Conservation (phyloP, 805 yeast genomes). For the Wickerhamomyces subpelliculosus region DNA sequence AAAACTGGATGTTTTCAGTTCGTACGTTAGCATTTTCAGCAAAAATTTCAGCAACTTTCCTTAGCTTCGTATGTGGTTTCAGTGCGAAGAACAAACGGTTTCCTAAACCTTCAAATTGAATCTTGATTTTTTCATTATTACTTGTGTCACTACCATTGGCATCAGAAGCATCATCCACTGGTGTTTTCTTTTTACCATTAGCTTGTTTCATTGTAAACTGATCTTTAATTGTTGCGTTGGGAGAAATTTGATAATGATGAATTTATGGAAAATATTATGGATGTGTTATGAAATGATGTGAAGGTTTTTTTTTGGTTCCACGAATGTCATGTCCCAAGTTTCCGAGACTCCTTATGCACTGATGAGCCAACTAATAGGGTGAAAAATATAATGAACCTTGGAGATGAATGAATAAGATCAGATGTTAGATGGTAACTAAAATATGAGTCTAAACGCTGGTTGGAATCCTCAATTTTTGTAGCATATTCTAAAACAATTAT, state of each 20-base stretch:
- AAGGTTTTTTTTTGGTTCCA: neutral
- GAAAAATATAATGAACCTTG: too few species aligned
- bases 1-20: conserved; percentile 2
- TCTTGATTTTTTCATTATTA: conserved; percentile 6
- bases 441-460: too few species aligned
- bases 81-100: conserved; percentile 11
- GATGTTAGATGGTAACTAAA: too few species aligned
- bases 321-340: too few species aligned
- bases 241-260: too few species aligned
- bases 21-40: conserved; percentile 4
- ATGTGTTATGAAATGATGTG: neutral
- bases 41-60: conserved; percentile 11
- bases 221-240: too few species aligned
- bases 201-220: neutral
- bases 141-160: neutral
- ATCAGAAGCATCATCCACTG: neutral
- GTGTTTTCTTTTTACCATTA: neutral
- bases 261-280: too few species aligned
- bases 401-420: too few species aligned
- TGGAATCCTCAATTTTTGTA: too few species aligned
- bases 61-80: conserved; percentile 8
- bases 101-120: conserved; percentile 11
- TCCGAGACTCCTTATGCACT: too few species aligned
- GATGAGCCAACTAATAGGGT: too few species aligned
- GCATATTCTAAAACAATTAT: too few species aligned